Conservation (phyloP, 2,329 filamentous ascomycete species). For the Neoscytalidium dimidiatum region DNA sequence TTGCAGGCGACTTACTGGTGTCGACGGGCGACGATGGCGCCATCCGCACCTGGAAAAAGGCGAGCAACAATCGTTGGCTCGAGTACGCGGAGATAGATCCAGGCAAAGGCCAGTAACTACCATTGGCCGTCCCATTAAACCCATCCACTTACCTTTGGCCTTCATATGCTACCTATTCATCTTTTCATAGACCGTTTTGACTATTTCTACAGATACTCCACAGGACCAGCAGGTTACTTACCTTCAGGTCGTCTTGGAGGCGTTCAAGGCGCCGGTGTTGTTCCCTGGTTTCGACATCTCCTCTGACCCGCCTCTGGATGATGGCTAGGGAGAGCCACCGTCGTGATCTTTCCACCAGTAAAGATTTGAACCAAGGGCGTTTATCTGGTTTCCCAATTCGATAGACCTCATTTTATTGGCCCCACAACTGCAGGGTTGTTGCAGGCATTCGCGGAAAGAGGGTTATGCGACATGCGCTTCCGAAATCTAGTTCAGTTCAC, state of each 20-base stretch:
- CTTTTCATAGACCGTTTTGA: neutral
- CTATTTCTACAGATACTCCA: slow-evolving; percentile 4
- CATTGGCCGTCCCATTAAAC: no score
- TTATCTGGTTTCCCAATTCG: neutral
- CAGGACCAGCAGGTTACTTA: neutral
- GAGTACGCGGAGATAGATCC: slow-evolving; percentile 51
- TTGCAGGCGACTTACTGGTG: slow-evolving; percentile 70
- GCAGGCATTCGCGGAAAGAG: no score
- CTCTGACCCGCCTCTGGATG: neutral
- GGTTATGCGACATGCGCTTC: no score
- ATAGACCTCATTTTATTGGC: no score
- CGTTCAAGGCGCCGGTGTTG: neutral
- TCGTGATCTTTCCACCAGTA: neutral
- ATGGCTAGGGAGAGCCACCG: neutral
- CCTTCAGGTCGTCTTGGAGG: neutral
- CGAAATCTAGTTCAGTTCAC: no score
- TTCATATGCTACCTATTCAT: no score
- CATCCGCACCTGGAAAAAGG: slow-evolving; percentile 53
- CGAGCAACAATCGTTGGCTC: slow-evolving; percentile 49
- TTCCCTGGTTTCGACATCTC: neutral
- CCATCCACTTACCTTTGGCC: no score
- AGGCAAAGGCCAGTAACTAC: slow-evolving; percentile 10
- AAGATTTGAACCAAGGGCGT: neutral
- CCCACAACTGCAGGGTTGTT: no score
- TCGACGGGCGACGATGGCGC: slow-evolving; percentile 76